These are phyloP conservation scores for Xylaria polymorpha DNA, from an alignment of 2,329 filamentous ascomycete species.

Conservation along the genomic window DNA sequence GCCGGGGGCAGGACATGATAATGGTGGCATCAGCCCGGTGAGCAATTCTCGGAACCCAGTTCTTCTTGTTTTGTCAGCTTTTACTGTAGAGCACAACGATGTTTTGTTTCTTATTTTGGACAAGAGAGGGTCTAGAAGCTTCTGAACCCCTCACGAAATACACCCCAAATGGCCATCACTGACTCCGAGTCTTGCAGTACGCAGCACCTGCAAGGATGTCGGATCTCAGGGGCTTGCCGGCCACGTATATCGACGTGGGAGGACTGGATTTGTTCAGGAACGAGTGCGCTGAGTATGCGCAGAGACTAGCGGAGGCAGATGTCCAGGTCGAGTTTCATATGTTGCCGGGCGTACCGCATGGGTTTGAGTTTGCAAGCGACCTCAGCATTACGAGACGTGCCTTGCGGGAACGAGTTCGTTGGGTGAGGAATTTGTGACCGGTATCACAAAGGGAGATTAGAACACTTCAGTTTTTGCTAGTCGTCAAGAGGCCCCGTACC, in stretches of 20 bases:
- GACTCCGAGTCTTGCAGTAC: constrained; percentile 20
- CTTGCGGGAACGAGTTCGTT: constrained; percentile 34
- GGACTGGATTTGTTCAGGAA: constrained; percentile 23
- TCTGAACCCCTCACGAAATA: too few relatives aligned
- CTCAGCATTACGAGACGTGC: constrained; percentile 35
- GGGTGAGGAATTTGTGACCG: constrained; percentile 32
- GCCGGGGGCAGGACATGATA: constrained; percentile 36
- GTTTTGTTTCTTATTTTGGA: too few relatives aligned
- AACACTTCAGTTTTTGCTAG: not conserved
- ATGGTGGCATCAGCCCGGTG: constrained; percentile 37
- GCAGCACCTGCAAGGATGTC: constrained; percentile 38
- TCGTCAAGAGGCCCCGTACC: not conserved
- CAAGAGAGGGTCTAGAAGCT: too few relatives aligned
- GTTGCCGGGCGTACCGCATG: constrained; percentile 35
- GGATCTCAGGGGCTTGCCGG: constrained; percentile 24
- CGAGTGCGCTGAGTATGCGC: constrained; percentile 21
- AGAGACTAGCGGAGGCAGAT: constrained; percentile 12
- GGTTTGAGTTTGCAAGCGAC: constrained; percentile 39
- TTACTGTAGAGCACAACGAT: too few relatives aligned
- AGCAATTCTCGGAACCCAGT: too few relatives aligned
- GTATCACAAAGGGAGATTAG: not conserved
- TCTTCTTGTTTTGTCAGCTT: too few relatives aligned
- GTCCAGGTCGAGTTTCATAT: constrained; percentile 28
- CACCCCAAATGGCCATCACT: too few relatives aligned
- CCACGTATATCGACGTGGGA: constrained; percentile 22